Evolutionary conservation across 2,329 filamentous ascomycete genomes (phyloP), one percentile per base, ranked within the genome.

Genomic region (Penicillium sp.): DNA sequence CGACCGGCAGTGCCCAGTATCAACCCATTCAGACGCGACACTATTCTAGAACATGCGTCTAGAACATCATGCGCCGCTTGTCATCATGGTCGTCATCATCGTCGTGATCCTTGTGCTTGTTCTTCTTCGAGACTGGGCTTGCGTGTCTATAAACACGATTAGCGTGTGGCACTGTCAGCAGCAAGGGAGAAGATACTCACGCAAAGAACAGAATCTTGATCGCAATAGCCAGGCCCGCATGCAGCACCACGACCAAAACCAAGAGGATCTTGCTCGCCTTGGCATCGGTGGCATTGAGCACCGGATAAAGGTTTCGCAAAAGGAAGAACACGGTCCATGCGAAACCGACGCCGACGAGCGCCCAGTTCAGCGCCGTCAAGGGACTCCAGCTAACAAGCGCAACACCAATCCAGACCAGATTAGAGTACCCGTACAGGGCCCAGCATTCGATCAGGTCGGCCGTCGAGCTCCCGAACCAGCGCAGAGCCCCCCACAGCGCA

Each of bases 201-300:
- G 89, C 90, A 69, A 98, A 98, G 77, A 97, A 97, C 18, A 97
- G 71, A 43, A 96, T 84, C 77, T 97, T 97, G 69, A 98, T 97
- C 4, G 91, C 87, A 57, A 97, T 80, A 1, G 91, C 81, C 52
- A 98, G 75, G n/a, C 85, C 93, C 18, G 89, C 83, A 70, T 98
- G 93, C 48, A 97, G 74, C 19, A 79, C 77, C 19, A 97, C 78
- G 17, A 98, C 90, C 15, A 91, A 73, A 36, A 97, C 74, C 44
- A 98, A 75, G 47, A 98, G 70, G 15, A 88, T 76, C 77, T 94
- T 94, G 68, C 87, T 93, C 16, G 87, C 89, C 74, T 95, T 88
- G 47, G 83, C 82, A 67, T 97, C 93, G 21, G 90, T 96, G 32
- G 91, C 90, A 65, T 83, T 93, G 46, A 98, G 79, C 13, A 98